Conservation (phyloP, 768 basidiomycete species). For the Suillus bovinus region DNA sequence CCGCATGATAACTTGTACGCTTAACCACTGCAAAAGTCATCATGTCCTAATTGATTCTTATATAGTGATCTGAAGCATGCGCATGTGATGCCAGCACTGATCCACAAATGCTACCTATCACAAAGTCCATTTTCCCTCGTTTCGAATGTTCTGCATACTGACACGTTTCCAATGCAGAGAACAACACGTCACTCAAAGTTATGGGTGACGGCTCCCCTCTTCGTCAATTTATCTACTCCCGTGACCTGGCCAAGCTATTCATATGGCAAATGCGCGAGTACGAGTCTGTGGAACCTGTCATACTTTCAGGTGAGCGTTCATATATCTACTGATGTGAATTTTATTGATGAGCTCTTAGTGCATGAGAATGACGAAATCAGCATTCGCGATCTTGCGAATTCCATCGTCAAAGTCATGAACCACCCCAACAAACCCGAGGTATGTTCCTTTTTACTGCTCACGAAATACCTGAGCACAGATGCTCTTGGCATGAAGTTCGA, state of each 20-base stretch:
- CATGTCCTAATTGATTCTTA: conserved; percentile 12
- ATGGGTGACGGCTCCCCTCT: conserved; percentile 89
- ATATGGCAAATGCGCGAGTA: conserved; percentile 92
- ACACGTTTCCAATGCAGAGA: conserved; percentile 51
- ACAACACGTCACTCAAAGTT: conserved; percentile 80
- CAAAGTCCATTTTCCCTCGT: conserved; percentile 54
- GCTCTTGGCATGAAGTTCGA: conserved; percentile 63
- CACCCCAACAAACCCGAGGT: conserved; percentile 80
- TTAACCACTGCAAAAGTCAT: background rate
- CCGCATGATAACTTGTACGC: conserved; percentile 89
- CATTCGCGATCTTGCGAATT: conserved; percentile 87
- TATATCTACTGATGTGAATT: background rate
- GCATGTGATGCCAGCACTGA: conserved; percentile 92
- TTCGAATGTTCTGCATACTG: background rate
- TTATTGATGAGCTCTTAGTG: conserved; percentile 43
- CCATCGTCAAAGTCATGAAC: conserved; percentile 82
- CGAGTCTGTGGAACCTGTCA: conserved; percentile 89
- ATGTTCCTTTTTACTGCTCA: background rate
- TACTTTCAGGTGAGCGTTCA: conserved; percentile 68
- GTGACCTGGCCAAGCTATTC: conserved; percentile 92
- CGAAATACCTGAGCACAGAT: background rate
- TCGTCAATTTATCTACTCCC: conserved; percentile 98
- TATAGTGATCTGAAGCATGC: conserved; percentile 81
- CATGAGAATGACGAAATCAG: conserved; percentile 94
- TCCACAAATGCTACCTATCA: conserved; percentile 91